A percentile compares a stretch with the other conserved stretches of the same genome.
These are phyloP conservation scores for Ophiocordyceps camponoti-rufipedis DNA, from an alignment of 2,329 filamentous ascomycete genomes.

Conservation along the genomic window DNA sequence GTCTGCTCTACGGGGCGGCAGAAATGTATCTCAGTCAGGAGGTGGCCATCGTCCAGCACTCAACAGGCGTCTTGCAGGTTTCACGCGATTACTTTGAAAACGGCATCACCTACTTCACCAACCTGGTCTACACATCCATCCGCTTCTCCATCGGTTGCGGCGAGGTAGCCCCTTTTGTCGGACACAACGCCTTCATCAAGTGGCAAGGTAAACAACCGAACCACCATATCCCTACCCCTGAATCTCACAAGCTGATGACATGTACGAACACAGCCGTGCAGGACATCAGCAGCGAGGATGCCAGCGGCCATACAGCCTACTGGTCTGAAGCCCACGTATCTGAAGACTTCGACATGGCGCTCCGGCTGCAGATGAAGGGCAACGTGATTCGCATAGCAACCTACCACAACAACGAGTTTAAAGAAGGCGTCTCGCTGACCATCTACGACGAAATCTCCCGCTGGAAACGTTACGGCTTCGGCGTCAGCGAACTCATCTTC, in stretches of 20 bases:
- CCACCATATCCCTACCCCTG: neutral
- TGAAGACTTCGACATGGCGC: constrained; percentile 69
- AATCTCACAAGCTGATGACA: neutral
- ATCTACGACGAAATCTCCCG: constrained; percentile 71
- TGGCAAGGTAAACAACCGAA: constrained; percentile 28
- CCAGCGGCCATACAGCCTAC: constrained; percentile 59
- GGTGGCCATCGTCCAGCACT: constrained; percentile 63
- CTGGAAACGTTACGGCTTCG: constrained; percentile 79
- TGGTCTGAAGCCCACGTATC: constrained; percentile 70
- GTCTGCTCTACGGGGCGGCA: constrained; percentile 58
- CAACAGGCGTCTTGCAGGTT: constrained; percentile 64
- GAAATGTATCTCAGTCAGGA: constrained; percentile 69
- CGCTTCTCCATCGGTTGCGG: constrained; percentile 61
- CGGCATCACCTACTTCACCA: constrained; percentile 53
- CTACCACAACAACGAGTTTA: constrained; percentile 60
- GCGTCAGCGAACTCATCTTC: constrained; percentile 69
- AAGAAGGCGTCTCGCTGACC: constrained; percentile 68
- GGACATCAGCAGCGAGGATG: constrained; percentile 50
- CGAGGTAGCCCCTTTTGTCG: constrained; percentile 62
- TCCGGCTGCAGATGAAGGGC: constrained; percentile 53
- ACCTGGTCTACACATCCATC: constrained; percentile 61
- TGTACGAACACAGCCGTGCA: constrained; percentile 46
- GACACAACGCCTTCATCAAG: constrained; percentile 61
- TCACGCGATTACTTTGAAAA: constrained; percentile 56
- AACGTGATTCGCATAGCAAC: constrained; percentile 57